Percentiles rank a stretch among this genome's conserved stretches.
Evolutionary conservation across 2,329 filamentous ascomycete species (phyloP).

Genomic region (Pseudovirgaria hyperparasitica): DNA sequence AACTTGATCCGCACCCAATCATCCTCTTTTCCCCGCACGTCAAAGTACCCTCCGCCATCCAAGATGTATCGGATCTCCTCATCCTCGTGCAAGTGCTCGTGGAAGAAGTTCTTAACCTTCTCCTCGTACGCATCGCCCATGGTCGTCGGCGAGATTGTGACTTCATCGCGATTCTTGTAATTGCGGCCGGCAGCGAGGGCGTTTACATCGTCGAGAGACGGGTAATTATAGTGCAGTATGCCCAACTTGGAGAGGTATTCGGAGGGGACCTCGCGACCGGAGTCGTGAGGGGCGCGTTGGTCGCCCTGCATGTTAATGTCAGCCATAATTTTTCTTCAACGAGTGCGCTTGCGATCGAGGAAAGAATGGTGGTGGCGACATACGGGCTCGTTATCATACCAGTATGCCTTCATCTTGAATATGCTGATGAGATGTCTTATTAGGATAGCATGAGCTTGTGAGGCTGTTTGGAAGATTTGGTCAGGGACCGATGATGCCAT

Average conservation of each 20-base stretch:
- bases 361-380: conserved; percentile 7
- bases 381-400: conserved; percentile 55
- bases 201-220: conserved; percentile 55
- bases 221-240: conserved; percentile 63
- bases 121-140: conserved; percentile 84
- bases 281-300: conserved; percentile 84
- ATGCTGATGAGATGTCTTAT: not conserved
- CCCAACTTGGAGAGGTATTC: conserved; percentile 61
- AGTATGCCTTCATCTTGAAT: conserved; percentile 55
- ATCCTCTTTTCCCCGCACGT: conserved; percentile 71
- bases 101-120: conserved; percentile 88
- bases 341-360: conserved; percentile 5
- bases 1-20: conserved; percentile 80
- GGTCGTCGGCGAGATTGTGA: conserved; percentile 71
- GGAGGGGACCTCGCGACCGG: conserved; percentile 53
- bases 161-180: conserved; percentile 93
- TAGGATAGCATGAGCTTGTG: too few species aligned
- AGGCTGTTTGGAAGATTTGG: too few species aligned
- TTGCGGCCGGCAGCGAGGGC: conserved; percentile 58
- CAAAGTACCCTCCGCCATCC: conserved; percentile 82
- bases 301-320: conserved; percentile 52
- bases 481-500: too few species aligned
- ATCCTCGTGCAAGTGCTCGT: conserved; percentile 94
- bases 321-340: conserved; percentile 5
- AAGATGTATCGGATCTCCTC: conserved; percentile 96